Conservation (phyloP, 78 protist species). For the Emiliania huxleyi region DNA sequence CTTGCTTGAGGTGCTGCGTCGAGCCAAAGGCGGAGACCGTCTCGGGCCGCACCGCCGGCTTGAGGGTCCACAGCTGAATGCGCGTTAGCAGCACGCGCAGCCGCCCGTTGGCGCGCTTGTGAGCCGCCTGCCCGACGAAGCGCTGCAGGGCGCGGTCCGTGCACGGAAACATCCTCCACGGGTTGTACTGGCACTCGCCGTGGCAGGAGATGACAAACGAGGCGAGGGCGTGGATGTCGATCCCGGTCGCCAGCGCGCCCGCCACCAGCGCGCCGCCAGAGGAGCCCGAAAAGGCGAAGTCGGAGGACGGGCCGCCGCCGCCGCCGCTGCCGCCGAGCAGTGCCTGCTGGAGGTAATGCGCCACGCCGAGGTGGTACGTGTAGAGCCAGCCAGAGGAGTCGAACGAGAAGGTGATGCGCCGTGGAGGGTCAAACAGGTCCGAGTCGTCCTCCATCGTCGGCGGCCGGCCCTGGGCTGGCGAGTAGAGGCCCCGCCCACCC, state of each 20-base stretch:
- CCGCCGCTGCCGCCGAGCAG: neutral
- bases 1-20: neutral
- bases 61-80: neutral
- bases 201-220: neutral
- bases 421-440: neutral
- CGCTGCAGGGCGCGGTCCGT: too few relatives aligned
- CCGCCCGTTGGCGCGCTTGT: neutral
- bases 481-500: too few relatives aligned
- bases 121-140: neutral
- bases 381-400: constrained; percentile 20
- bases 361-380: constrained; percentile 5
- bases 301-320: neutral
- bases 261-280: constrained; percentile 21
- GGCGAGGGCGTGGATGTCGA: neutral
- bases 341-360: neutral
- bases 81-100: constrained; percentile 23
- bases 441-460: too few relatives aligned
- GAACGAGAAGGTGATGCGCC: constrained; percentile 4
- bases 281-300: neutral
- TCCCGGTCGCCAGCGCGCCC: neutral
- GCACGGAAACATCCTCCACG: neutral
- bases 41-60: neutral
- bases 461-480: too few relatives aligned
- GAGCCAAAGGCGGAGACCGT: neutral
- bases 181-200: neutral